phyloP scores from a whole-genome alignment of 331 rosid species.

The Spiraea crenata region DNA sequence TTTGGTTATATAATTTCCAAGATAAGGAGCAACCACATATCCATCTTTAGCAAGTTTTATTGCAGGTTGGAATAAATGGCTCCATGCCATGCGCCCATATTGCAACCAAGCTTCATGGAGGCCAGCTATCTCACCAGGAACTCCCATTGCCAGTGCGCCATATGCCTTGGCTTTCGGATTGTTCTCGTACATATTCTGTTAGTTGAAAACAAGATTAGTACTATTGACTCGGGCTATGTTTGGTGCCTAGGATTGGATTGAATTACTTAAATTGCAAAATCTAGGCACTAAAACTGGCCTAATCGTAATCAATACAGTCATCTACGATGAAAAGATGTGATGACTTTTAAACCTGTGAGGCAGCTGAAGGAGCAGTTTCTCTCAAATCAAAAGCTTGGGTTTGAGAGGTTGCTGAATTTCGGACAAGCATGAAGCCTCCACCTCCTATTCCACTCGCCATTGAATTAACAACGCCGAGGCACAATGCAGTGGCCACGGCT shows the following conservation, averaged over 20 bases:
- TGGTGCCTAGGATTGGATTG: too few species aligned
- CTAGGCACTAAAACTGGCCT: too few species aligned
- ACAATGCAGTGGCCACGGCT: slow-evolving; percentile 81
- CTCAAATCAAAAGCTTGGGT: slow-evolving; percentile 77
- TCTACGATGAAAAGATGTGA: slow-evolving; percentile 26
- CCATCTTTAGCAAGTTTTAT: slow-evolving; percentile 76
- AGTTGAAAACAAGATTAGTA: too few species aligned
- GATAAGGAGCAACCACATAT: slow-evolving; percentile 51
- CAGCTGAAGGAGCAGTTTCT: slow-evolving; percentile 91
- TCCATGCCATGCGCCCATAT: slow-evolving; percentile 82
- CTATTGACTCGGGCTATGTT: too few species aligned
- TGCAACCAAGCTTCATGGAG: slow-evolving; percentile 84
- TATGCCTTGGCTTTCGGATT: slow-evolving; percentile 42
- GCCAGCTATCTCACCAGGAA: slow-evolving; percentile 96
- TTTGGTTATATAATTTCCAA: slow-evolving; percentile 28
- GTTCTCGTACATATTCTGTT: slow-evolving; percentile 79
- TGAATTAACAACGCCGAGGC: slow-evolving; percentile 73
- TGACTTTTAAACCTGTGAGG: slow-evolving; percentile 68
- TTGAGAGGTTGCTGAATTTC: slow-evolving; percentile 54
- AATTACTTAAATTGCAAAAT: too few species aligned
- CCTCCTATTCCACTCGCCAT: slow-evolving; percentile 93
- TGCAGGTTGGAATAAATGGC: slow-evolving; percentile 68
- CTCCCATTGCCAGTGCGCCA: slow-evolving; percentile 78
- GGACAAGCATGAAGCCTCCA: slow-evolving; percentile 76
- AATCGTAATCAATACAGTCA: neutral